Base-by-base conservation (phyloP, 352 stramenopile genomes). In the Discostella stelligera region DNA sequence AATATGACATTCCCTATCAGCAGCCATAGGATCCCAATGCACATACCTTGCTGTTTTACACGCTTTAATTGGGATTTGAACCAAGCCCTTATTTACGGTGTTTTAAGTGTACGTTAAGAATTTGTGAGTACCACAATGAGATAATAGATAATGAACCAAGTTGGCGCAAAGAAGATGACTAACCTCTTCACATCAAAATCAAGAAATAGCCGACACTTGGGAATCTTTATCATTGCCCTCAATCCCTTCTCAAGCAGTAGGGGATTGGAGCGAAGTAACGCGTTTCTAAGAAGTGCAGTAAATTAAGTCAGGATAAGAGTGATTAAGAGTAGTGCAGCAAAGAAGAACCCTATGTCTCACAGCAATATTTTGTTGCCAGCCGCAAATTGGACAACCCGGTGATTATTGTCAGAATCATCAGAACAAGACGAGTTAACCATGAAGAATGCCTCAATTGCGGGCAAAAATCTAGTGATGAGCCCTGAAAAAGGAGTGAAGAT, bases 151-250 rank as follows among this genome's bases (percentile, higher is more conserved):
- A 32, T 44, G 37, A 44, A 44, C 7, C 37, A 44, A 44, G 11
- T 44, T 10, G 18, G 18, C 50, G 48, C 50, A 13, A 44, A 2
- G 14, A 44, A 2, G 14, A 32, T 11, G 16, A 58, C 9, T 41
- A n/a, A 46, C n/a, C 97, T 91, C 78, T 99, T 99, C 71, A 99
- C 98, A 86, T 99, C 97, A 77, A 99, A 99, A 71, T 98, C 96
- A 58, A 99, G 72, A 58, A 98, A 97, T 25, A 93, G 89, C 32
- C 97, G 91, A 78, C 96, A 99, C 25, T 95, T 91, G 25, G 96
- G 89, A 66, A 98, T 93, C 72, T 98, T 97, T 54, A 99, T 96
- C 77, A 99, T 86, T 25, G 96, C 93, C 27, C 92, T 91, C 30
- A 99, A 89, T 13, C 95, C 98, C 37, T 95, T 96, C 65, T 99